Percentiles rank a stretch among this genome's conserved stretches.
Conservation (phyloP, 1,139 yeast genomes). For the Ogataea hybrid region DNA sequence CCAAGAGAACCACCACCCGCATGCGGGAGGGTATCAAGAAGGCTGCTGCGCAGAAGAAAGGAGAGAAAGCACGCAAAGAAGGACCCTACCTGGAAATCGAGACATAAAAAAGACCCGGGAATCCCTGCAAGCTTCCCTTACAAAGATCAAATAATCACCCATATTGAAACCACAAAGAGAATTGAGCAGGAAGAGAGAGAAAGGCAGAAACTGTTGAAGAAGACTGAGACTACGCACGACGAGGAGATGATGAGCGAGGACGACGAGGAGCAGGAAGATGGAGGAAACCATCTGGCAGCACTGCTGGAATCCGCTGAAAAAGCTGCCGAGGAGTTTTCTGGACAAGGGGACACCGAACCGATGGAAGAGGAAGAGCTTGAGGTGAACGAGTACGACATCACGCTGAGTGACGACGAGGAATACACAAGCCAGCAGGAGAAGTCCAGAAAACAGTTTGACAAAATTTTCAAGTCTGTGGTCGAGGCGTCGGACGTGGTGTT, state of each 20-base stretch:
- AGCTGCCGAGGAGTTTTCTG: slow-evolving; percentile 73
- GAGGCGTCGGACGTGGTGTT: slow-evolving; percentile 88
- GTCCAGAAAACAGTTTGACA: slow-evolving; percentile 91
- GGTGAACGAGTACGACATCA: slow-evolving; percentile 51
- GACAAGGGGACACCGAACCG: slow-evolving; percentile 44
- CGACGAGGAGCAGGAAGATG: slow-evolving; percentile 38
- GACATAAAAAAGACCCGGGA: slow-evolving; percentile 82
- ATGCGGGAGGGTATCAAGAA: slow-evolving; percentile 95
- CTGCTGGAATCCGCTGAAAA: slow-evolving; percentile 84
- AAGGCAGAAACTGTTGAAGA: slow-evolving; percentile 41
- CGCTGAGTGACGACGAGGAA: slow-evolving; percentile 44
- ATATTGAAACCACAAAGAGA: slow-evolving; percentile 73
- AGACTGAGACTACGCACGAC: slow-evolving; percentile 29
- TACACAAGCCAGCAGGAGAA: slow-evolving; percentile 59
- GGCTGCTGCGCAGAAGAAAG: slow-evolving; percentile 90
- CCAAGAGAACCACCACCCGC: slow-evolving; percentile 86
- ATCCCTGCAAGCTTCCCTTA: slow-evolving; percentile 95
- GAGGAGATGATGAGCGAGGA: slow-evolving; percentile 38
- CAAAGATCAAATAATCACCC: slow-evolving; percentile 76
- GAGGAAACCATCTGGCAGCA: slow-evolving; percentile 58
- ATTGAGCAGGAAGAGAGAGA: slow-evolving; percentile 61
- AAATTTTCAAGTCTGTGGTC: slow-evolving; percentile 77
- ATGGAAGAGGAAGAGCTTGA: slow-evolving; percentile 38
- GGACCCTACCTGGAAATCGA: slow-evolving; percentile 92
- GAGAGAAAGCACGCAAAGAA: slow-evolving; percentile 78